Conservation (phyloP, 2,329 filamentous ascomycete species). For the Aspergillus sp. region DNA sequence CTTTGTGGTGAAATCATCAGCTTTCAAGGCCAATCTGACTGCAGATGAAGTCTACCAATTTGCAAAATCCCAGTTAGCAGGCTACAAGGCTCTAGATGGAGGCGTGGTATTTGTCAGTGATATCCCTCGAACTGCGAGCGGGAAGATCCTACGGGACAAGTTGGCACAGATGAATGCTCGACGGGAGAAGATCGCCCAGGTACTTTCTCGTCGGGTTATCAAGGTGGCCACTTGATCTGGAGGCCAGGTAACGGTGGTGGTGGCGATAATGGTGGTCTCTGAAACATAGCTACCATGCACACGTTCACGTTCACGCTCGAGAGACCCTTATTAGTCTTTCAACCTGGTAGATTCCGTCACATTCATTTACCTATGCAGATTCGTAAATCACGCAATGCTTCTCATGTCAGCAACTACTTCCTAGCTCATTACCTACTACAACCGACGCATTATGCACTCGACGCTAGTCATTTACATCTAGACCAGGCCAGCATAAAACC, state of each 20-base stretch:
- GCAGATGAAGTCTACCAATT: constrained; percentile 41
- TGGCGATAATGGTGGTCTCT: neutral
- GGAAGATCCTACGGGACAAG: constrained; percentile 42
- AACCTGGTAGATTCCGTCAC: neutral
- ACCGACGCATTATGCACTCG: too few species aligned
- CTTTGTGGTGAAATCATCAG: constrained; percentile 36
- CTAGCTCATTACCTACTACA: too few species aligned
- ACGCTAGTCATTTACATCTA: too few species aligned
- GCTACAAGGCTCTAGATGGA: constrained; percentile 45
- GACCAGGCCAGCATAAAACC: too few species aligned
- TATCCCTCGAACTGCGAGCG: constrained; percentile 46
- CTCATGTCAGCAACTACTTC: too few species aligned
- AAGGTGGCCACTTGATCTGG: neutral
- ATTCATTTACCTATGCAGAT: neutral
- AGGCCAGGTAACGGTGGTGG: too few species aligned
- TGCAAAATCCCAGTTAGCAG: constrained; percentile 35
- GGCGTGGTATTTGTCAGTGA: constrained; percentile 45
- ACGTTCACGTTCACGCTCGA: neutral
- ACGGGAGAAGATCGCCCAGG: constrained; percentile 20
- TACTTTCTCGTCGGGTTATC: neutral
- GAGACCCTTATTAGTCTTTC: neutral
- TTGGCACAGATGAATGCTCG: constrained; percentile 25
- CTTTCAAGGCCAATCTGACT: constrained; percentile 16
- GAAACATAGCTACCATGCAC: too few species aligned
- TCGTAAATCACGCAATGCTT: too few species aligned